phyloP scores from a whole-genome alignment of 768 basidiomycete genomes.

The Tubosaeta sp. region DNA sequence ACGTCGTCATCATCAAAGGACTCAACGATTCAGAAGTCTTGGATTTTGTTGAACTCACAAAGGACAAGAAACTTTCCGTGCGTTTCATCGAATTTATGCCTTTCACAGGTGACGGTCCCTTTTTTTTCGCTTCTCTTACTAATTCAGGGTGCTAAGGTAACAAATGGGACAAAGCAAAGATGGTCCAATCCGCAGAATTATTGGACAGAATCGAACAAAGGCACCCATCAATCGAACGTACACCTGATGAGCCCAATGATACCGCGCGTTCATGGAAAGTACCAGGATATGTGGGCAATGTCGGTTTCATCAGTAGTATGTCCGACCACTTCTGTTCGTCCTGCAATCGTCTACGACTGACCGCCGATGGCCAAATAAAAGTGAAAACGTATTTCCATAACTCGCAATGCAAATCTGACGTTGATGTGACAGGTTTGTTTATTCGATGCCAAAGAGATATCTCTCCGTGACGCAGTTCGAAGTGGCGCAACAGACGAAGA shows the following conservation, averaged over 20 bases:
- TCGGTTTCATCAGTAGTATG: slow-evolving; percentile 93
- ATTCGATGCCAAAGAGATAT: slow-evolving; percentile 81
- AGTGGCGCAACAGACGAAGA: slow-evolving; percentile 59
- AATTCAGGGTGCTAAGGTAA: slow-evolving; percentile 52
- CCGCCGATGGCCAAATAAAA: slow-evolving; percentile 91
- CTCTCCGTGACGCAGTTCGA: slow-evolving; percentile 72
- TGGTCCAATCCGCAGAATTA: slow-evolving; percentile 71
- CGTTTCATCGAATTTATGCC: slow-evolving; percentile 96
- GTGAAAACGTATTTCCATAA: slow-evolving; percentile 30
- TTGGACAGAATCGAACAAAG: slow-evolving; percentile 44
- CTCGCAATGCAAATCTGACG: slow-evolving; percentile 1
- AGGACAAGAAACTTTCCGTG: slow-evolving; percentile 57
- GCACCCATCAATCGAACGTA: slow-evolving; percentile 52
- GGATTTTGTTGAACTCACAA: slow-evolving; percentile 76
- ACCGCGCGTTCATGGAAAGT: slow-evolving; percentile 80
- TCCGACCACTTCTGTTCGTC: slow-evolving; percentile 88
- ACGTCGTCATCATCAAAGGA: slow-evolving; percentile 78
- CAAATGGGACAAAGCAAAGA: slow-evolving; percentile 77
- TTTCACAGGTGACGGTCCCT: slow-evolving; percentile 59
- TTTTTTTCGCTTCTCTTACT: slow-evolving; percentile 1
- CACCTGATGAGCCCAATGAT: slow-evolving; percentile 66
- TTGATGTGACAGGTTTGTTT: slow-evolving; percentile 63
- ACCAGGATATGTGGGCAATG: slow-evolving; percentile 62
- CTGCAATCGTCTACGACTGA: slow-evolving; percentile 80
- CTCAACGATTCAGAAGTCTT: slow-evolving; percentile 78